Conservation (phyloP, 805 yeast species). For the Hemisphaericaspora nanyangensis region DNA sequence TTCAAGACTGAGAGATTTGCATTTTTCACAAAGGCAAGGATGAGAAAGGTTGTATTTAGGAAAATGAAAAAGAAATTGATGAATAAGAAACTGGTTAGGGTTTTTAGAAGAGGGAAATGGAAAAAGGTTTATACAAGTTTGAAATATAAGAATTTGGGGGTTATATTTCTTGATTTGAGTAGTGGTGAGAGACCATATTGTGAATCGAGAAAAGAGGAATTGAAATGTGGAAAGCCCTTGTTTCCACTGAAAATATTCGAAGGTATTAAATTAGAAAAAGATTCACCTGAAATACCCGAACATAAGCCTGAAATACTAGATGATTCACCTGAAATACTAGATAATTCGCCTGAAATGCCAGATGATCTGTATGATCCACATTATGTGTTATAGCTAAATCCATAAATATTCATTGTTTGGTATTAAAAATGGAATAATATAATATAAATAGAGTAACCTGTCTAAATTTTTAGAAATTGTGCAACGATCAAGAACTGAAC, state of each 20-base stretch:
- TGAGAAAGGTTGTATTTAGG: constrained; percentile 1
- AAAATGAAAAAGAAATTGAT: background rate
- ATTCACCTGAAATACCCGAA: too few relatives aligned
- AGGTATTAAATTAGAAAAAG: too few relatives aligned
- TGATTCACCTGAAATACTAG: background rate
- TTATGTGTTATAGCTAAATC: too few relatives aligned
- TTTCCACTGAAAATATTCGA: too few relatives aligned
- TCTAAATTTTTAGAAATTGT: too few relatives aligned
- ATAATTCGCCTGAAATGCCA: too few relatives aligned
- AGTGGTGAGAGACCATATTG: constrained; percentile 7
- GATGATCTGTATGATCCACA: too few relatives aligned
- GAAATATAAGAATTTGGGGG: constrained; percentile 6
- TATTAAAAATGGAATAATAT: too few relatives aligned
- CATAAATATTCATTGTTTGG: too few relatives aligned
- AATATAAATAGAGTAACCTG: too few relatives aligned
- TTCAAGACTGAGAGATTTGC: constrained; percentile 5
- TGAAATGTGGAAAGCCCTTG: constrained; percentile 2
- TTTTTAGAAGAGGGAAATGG: constrained; percentile 3
- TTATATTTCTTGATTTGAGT: constrained; percentile 4
- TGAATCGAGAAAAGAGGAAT: constrained; percentile 3
- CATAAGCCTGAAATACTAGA: background rate
- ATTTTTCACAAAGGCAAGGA: constrained; percentile 6
- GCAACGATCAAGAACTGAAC: too few relatives aligned
- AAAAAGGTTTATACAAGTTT: constrained; percentile 1
- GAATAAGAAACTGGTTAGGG: background rate